phyloP scores from a whole-genome alignment of 2,329 filamentous ascomycete genomes.

The Pseudogymnoascus sp. region DNA sequence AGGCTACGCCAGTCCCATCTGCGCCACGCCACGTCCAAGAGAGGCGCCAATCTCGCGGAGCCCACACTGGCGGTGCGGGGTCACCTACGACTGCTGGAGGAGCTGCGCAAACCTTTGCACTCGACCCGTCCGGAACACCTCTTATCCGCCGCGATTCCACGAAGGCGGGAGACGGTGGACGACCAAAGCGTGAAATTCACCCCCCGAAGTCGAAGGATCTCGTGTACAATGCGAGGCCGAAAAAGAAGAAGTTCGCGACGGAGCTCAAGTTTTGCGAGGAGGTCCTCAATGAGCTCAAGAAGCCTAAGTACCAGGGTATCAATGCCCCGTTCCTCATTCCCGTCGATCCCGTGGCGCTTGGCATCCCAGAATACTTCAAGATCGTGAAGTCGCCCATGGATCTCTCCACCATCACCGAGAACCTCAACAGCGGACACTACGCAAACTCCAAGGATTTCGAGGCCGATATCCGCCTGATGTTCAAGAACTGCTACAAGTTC shows the following conservation, averaged over 20 bases:
- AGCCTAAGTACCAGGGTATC: slow-evolving; percentile 57
- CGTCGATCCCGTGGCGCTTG: slow-evolving; percentile 87
- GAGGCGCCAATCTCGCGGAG: slow-evolving; percentile 30
- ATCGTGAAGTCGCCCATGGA: slow-evolving; percentile 98
- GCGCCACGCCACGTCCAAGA: slow-evolving; percentile 18
- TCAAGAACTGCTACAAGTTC: slow-evolving; percentile 87
- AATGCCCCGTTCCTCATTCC: slow-evolving; percentile 72
- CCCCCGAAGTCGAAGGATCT: slow-evolving; percentile 84
- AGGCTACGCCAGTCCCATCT: slow-evolving; percentile 27
- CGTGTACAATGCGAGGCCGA: slow-evolving; percentile 77
- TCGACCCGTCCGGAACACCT: slow-evolving; percentile 69
- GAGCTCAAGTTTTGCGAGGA: slow-evolving; percentile 87
- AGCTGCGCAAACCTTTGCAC: slow-evolving; percentile 56
- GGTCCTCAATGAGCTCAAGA: slow-evolving; percentile 67
- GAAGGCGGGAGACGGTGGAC: slow-evolving; percentile 57
- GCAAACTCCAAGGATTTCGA: slow-evolving; percentile 78
- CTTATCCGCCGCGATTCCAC: slow-evolving; percentile 79
- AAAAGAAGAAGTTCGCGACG: slow-evolving; percentile 80
- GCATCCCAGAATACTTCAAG: slow-evolving; percentile 87
- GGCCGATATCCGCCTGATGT: slow-evolving; percentile 70
- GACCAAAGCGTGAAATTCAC: slow-evolving; percentile 89
- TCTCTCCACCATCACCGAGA: slow-evolving; percentile 67
- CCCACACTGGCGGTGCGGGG: slow-evolving; percentile 25
- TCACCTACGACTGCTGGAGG: slow-evolving; percentile 28
- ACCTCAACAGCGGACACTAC: slow-evolving; percentile 72